These are phyloP conservation scores for Fusarium coffeatum DNA, from an alignment of 2,329 filamentous ascomycete species.

Conservation along the genomic window DNA sequence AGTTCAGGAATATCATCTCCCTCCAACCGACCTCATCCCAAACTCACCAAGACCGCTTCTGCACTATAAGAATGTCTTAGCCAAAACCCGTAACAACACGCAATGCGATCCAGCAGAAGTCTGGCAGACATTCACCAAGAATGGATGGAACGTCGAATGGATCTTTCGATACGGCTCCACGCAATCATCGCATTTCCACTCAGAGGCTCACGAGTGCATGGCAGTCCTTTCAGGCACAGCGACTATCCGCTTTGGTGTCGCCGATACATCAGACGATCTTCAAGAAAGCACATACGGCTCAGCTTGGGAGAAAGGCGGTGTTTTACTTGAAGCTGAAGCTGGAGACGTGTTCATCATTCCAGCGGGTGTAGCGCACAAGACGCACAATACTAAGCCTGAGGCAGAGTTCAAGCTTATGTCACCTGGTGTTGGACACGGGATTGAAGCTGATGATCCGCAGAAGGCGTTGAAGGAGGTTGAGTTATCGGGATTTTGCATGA, in stretches of 20 bases:
- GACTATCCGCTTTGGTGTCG: constrained; percentile 66
- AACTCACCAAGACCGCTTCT: constrained; percentile 65
- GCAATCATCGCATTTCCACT: constrained; percentile 68
- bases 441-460: constrained; percentile 51
- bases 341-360: constrained; percentile 71
- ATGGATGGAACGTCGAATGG: constrained; percentile 67
- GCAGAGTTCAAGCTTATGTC: constrained; percentile 53
- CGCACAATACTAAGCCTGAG: constrained; percentile 55
- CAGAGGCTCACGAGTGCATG: constrained; percentile 67
- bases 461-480: constrained; percentile 52
- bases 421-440: constrained; percentile 56
- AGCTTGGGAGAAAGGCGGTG: constrained; percentile 58
- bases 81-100: neutral
- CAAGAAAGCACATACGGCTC: constrained; percentile 55
- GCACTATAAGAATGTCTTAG: constrained; percentile 56
- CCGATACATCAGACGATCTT: constrained; percentile 56
- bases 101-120: constrained; percentile 54
- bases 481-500: constrained; percentile 48
- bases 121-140: constrained; percentile 55
- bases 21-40: constrained; percentile 59
- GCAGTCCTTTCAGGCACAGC: constrained; percentile 64
- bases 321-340: constrained; percentile 59
- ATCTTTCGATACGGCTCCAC: constrained; percentile 67
- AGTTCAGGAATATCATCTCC: constrained; percentile 55
- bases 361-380: constrained; percentile 67